These are phyloP conservation scores for Teratosphaeria viscida DNA, from an alignment of 2,329 filamentous ascomycete genomes.

Conservation along the genomic window DNA sequence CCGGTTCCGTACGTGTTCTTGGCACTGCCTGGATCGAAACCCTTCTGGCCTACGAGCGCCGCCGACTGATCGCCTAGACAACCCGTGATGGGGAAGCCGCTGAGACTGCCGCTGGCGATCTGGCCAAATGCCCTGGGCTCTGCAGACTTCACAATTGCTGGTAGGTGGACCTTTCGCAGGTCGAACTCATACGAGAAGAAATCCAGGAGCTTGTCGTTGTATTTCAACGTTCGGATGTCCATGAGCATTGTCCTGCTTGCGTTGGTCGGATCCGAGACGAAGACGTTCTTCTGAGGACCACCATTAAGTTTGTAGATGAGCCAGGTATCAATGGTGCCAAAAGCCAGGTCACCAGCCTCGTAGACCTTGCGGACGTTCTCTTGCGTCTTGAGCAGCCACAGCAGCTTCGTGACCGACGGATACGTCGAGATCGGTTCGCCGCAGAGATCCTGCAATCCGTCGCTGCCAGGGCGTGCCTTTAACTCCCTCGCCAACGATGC, in stretches of 20 bases:
- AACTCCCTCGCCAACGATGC: constrained; percentile 65
- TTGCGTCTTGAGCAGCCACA: constrained; percentile 70
- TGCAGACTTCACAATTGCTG: constrained; percentile 75
- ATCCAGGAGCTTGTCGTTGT: constrained; percentile 63
- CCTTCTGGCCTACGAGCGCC: constrained; percentile 61
- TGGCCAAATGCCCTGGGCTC: constrained; percentile 62
- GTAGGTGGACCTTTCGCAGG: constrained; percentile 58
- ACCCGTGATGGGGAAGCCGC: constrained; percentile 65
- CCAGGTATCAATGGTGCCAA: constrained; percentile 85
- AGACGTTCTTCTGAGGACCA: constrained; percentile 50
- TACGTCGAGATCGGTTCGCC: constrained; percentile 82
- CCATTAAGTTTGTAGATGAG: constrained; percentile 77
- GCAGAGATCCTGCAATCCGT: constrained; percentile 59
- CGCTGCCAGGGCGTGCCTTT: constrained; percentile 55
- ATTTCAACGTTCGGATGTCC: constrained; percentile 70
- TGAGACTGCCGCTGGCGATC: constrained; percentile 54
- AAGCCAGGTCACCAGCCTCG: constrained; percentile 63
- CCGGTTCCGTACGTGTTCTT: constrained; percentile 91
- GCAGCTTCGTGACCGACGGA: constrained; percentile 73
- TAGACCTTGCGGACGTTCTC: constrained; percentile 62
- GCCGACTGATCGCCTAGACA: constrained; percentile 81
- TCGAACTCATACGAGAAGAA: constrained; percentile 65
- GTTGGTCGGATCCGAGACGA: constrained; percentile 80
- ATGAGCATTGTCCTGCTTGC: constrained; percentile 91
- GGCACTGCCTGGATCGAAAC: constrained; percentile 68